These are phyloP conservation scores for Aspergillus hancockii DNA, from an alignment of 495 filamentous ascomycete species.

Conservation along the genomic window DNA sequence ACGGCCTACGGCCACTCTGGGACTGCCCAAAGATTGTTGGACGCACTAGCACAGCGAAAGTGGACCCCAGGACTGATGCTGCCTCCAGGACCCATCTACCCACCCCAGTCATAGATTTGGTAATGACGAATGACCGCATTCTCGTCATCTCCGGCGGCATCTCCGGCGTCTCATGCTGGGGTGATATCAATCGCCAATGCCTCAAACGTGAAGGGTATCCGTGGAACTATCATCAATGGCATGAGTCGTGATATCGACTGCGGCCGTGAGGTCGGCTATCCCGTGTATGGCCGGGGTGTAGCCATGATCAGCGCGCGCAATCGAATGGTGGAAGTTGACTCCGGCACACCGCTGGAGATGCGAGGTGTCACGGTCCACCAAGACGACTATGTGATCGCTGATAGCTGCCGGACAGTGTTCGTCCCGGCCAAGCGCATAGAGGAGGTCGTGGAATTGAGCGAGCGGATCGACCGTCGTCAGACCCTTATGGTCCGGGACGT, in stretches of 20 bases:
- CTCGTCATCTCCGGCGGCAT: slow-evolving; percentile 25
- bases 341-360: slow-evolving; percentile 18
- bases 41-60: slow-evolving; percentile 23
- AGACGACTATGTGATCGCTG: slow-evolving; percentile 27
- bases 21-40: slow-evolving; percentile 27
- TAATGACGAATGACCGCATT: slow-evolving; percentile 21
- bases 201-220: slow-evolving; percentile 19
- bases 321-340: slow-evolving; percentile 20
- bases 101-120: slow-evolving; percentile 23
- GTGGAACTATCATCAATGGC: slow-evolving; percentile 28
- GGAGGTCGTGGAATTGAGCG: slow-evolving; percentile 17
- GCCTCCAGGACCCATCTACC: slow-evolving; percentile 16
- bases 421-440: slow-evolving; percentile 19
- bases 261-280: slow-evolving; percentile 17
- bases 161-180: slow-evolving; percentile 25
- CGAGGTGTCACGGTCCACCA: slow-evolving; percentile 21
- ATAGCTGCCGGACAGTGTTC: slow-evolving; percentile 23
- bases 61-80: slow-evolving; percentile 16
- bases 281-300: slow-evolving; percentile 25
- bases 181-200: slow-evolving; percentile 27
- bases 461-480: slow-evolving; percentile 21
- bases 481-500: slow-evolving; percentile 19
- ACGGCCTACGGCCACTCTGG: slow-evolving; percentile 25
- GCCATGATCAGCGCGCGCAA: slow-evolving; percentile 25
- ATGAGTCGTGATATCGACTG: slow-evolving; percentile 27